Evolutionary conservation across 179 eudicot species (phyloP), one percentile per base, ranked within the genome.

Genomic region (Camellia oleifera): DNA sequence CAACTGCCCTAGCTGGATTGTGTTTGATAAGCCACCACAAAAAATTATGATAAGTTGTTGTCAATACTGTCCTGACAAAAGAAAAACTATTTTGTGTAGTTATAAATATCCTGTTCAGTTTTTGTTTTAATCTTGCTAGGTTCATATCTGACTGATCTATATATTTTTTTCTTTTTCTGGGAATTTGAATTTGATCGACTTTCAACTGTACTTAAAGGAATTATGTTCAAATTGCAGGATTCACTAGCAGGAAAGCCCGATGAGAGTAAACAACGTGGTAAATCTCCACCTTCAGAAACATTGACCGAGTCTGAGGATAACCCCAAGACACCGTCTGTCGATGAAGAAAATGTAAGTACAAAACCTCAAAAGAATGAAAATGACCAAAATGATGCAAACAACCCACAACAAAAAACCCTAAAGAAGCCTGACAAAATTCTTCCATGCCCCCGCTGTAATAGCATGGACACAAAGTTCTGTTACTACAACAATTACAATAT

Each of bases 381-480:
- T 64, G 84, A 86, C 48, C 78, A 45, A 65, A 80, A 40, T 26
- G 78, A 84, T 2, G 61, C 84, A 56, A 80, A 82, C 17, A 79
- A 84, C 72, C 11, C 64, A 4, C 80, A 86, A 72, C 89, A 90
- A 78, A 90, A 89, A 72, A 18, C 90, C 0, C 72, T 89, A 42
- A 93, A 91, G 84, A 93, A 93, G 72, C 98, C 98, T 0, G 97
- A 93, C 85, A 92, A 91, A 76, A 93, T 93, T 78, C 87, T 93
- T 69, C 98, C 93, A 0, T 93, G 98, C 81, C 98, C 98, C 9
- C 93, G 98, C 14, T 93, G 98, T 82, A 92, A 86, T 53, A 93
- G 98, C 88, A 88, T 88, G 98, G 97, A 93, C 81, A 93, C 98
- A 5, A 93, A 93, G 54, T 93, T 93, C 87, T 93, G 98, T 77